A percentile compares a stretch with the other conserved stretches of the same genome.
phyloP scores from a whole-genome alignment of 345 rosid genomes.

The Eucalyptus dawsonii region DNA sequence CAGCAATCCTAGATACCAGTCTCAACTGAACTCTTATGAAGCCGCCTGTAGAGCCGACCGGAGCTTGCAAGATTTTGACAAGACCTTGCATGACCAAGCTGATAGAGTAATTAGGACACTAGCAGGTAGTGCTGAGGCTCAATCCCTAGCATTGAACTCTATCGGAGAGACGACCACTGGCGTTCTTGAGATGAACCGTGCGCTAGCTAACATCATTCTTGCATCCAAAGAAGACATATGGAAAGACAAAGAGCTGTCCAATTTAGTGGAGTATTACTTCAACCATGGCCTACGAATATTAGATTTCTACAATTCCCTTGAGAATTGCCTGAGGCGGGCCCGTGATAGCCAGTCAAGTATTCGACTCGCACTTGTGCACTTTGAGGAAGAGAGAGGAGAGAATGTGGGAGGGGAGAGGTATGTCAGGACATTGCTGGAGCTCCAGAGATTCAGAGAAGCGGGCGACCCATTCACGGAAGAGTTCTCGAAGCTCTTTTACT shows the following conservation, averaged over 20 bases:
- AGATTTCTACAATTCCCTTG: conserved; percentile 30
- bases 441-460: conserved; percentile 46
- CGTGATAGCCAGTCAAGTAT: conserved; percentile 58
- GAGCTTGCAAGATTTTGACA: conserved; percentile 48
- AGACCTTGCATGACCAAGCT: conserved; percentile 34
- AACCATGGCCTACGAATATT: conserved; percentile 37
- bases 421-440: conserved; percentile 49
- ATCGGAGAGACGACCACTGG: conserved; percentile 14
- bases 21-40: conserved; percentile 51
- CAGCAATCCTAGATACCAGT: conserved; percentile 7
- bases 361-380: conserved; percentile 47
- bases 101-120: conserved; percentile 40
- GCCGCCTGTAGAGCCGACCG: conserved; percentile 64
- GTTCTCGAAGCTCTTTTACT: conserved; percentile 34
- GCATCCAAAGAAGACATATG: conserved; percentile 25
- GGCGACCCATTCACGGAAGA: conserved; percentile 64
- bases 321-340: conserved; percentile 51
- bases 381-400: conserved; percentile 34
- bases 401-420: conserved; percentile 20
- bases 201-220: conserved; percentile 48
- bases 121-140: conserved; percentile 33
- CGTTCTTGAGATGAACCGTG: conserved; percentile 71
- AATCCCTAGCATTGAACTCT: conserved; percentile 40
- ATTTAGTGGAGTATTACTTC: conserved; percentile 55
- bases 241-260: conserved; percentile 45